Percentiles rank a stretch among this genome's conserved stretches.
These are phyloP conservation scores for Agaricus blazei DNA, from an alignment of 768 basidiomycete species.

Conservation along the genomic window DNA sequence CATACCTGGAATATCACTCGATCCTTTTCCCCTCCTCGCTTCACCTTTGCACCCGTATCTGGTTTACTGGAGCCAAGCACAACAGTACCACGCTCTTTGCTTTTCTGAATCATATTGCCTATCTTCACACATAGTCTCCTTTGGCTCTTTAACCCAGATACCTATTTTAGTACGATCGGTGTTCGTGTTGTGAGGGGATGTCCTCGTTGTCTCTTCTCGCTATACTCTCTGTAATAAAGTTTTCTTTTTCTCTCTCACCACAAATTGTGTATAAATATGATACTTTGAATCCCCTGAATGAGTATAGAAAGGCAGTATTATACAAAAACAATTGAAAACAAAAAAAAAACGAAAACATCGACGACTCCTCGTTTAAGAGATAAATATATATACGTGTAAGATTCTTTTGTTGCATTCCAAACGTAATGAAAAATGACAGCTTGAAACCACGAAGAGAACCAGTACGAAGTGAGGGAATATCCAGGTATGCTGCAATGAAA, in stretches of 20 bases:
- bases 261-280: too few species aligned
- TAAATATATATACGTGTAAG: neutral
- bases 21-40: neutral
- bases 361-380: neutral
- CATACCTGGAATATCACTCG: slow-evolving; percentile 2
- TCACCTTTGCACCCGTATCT: neutral
- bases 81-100: neutral
- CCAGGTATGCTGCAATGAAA: neutral
- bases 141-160: neutral
- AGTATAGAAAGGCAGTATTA: neutral
- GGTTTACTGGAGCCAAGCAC: neutral
- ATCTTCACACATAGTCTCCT: neutral
- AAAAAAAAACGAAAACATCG: neutral
- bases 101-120: neutral
- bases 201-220: too few species aligned
- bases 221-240: too few species aligned
- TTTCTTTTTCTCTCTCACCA: too few species aligned
- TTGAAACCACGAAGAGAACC: neutral
- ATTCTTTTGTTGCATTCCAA: neutral
- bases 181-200: too few species aligned
- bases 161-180: neutral
- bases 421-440: neutral
- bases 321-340: neutral
- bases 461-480: neutral
- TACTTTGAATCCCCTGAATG: neutral